These are phyloP conservation scores for Aspergillus saccharolyticus DNA, from an alignment of 495 filamentous ascomycete genomes.

Conservation along the genomic window DNA sequence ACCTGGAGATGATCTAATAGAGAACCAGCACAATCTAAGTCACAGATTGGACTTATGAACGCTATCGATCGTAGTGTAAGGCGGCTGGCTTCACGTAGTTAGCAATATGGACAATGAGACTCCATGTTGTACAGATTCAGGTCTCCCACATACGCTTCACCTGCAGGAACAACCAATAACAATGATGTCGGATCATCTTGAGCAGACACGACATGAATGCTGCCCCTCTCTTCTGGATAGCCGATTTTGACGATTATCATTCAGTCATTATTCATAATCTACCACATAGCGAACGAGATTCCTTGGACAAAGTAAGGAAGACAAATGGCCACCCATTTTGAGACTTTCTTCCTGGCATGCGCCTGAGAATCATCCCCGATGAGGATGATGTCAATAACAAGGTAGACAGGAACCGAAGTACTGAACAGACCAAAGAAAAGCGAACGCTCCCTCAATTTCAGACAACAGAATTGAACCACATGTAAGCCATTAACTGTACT, in stretches of 20 bases:
- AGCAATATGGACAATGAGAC: no score
- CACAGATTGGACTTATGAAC: no score
- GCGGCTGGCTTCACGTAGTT: no score
- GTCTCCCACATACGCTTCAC: no score
- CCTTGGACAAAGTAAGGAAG: neutral
- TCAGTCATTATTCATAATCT: slow-evolving; percentile 14
- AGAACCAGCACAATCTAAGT: no score
- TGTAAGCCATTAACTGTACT: slow-evolving; percentile 28
- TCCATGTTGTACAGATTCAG: no score
- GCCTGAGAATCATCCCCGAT: neutral
- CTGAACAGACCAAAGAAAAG: neutral
- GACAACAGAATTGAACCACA: neutral
- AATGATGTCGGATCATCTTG: no score
- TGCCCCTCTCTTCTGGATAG: no score
- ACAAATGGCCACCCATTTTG: neutral
- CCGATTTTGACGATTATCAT: slow-evolving; percentile 11
- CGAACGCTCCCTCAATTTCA: neutral
- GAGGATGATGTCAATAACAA: neutral
- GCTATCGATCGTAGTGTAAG: no score
- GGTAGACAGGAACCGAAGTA: neutral
- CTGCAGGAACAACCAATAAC: no score
- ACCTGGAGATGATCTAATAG: no score
- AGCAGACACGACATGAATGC: no score
- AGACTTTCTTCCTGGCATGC: neutral
- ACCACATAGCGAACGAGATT: neutral